Percentiles rank a stretch among this genome's conserved stretches.
These are phyloP conservation scores for Candida khao-thaluensis DNA, from an alignment of 805 yeast species.

Conservation along the genomic window DNA sequence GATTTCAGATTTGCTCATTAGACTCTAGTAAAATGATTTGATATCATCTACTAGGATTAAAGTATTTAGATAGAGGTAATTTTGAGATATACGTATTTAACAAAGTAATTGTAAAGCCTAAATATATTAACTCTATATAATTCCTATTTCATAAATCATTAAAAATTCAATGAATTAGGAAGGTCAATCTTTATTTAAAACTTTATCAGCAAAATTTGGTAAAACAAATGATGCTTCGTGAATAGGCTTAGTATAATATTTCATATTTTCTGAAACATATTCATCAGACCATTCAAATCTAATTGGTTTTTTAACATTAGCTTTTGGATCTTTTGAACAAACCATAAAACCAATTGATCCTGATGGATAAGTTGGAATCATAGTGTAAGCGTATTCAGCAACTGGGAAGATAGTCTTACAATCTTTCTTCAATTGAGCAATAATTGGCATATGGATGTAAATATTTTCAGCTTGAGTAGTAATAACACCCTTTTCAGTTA, in stretches of 20 bases:
- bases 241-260: conserved; percentile 79
- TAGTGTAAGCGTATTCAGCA: conserved; percentile 86
- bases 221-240: conserved; percentile 88
- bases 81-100: no score
- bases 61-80: no score
- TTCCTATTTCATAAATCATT: conserved; percentile 11
- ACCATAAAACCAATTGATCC: conserved; percentile 99
- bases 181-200: conserved; percentile 30
- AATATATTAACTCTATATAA: conserved; percentile 10
- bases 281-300: conserved; percentile 59
- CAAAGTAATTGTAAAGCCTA: no score
- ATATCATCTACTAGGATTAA: no score
- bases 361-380: conserved; percentile 95
- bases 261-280: conserved; percentile 63
- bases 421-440: conserved; percentile 76
- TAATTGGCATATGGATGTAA: conserved; percentile 87
- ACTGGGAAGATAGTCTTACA: conserved; percentile 86
- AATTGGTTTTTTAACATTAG: conserved; percentile 66
- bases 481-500: conserved; percentile 86
- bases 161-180: conserved; percentile 1
- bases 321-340: conserved; percentile 71
- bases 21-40: no score
- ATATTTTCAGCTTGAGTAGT: conserved; percentile 95
- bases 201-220: conserved; percentile 82
- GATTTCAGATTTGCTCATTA: conserved; percentile 24